phyloP scores from a whole-genome alignment of 1,139 yeast species.

The Candida freyschussii region DNA sequence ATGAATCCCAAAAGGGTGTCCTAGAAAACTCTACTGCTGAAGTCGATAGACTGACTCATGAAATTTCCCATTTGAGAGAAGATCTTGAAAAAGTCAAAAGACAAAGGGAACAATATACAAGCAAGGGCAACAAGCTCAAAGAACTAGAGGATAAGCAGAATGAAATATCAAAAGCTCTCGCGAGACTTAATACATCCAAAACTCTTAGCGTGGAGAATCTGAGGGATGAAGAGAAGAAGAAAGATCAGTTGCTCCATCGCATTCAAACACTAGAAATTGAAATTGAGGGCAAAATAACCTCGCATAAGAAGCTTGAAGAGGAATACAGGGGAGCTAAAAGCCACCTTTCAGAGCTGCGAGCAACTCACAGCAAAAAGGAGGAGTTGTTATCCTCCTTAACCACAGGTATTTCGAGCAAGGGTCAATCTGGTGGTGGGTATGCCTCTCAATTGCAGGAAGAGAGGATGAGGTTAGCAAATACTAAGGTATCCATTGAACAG shows the following conservation, averaged over 20 bases:
- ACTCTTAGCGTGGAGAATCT: conserved; percentile 54
- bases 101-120: conserved; percentile 55
- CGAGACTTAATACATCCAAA: conserved; percentile 60
- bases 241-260: conserved; percentile 18
- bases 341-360: conserved; percentile 41
- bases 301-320: conserved; percentile 31
- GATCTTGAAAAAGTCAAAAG: conserved; percentile 55
- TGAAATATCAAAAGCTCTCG: conserved; percentile 57
- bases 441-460: conserved; percentile 65
- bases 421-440: conserved; percentile 77
- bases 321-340: conserved; percentile 43
- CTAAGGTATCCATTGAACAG: conserved; percentile 56
- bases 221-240: conserved; percentile 40
- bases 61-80: conserved; percentile 53
- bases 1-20: conserved; percentile 23
- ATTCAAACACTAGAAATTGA: conserved; percentile 23
- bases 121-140: conserved; percentile 58
- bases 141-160: conserved; percentile 57
- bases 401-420: conserved; percentile 87
- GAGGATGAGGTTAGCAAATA: conserved; percentile 51
- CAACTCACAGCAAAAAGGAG: conserved; percentile 57
- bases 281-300: conserved; percentile 23
- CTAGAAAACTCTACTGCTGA: conserved; percentile 21
- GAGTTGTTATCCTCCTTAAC: conserved; percentile 78
- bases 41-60: conserved; percentile 45